Percentiles rank a stretch among this genome's conserved stretches.
These are phyloP conservation scores for Wallemia ichthyophaga DNA, from an alignment of 1,284 basidiomycete genomes.

Conservation along the genomic window DNA sequence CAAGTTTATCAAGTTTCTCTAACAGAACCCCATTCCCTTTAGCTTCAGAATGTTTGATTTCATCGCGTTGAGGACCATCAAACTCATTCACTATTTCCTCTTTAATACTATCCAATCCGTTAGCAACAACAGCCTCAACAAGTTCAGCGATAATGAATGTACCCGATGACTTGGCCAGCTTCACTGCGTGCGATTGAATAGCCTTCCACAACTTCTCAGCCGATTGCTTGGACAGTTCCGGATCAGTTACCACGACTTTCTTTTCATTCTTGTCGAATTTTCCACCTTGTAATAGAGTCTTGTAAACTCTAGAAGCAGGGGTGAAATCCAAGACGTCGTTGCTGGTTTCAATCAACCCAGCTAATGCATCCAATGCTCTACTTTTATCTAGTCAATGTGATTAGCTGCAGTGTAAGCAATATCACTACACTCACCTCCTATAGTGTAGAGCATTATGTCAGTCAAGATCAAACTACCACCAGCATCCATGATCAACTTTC, in stretches of 20 bases:
- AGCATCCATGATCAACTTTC: slow-evolving; percentile 32
- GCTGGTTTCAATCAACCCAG: slow-evolving; percentile 15
- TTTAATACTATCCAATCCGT: slow-evolving; percentile 18
- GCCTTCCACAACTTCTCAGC: slow-evolving; percentile 29
- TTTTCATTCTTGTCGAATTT: slow-evolving; percentile 33
- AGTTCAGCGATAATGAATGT: slow-evolving; percentile 50
- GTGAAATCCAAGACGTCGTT: slow-evolving; percentile 45
- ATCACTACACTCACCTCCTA: slow-evolving; percentile 29
- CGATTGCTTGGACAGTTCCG: slow-evolving; percentile 21
- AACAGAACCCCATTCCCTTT: slow-evolving; percentile 15
- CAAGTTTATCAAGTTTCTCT: slow-evolving; percentile 12
- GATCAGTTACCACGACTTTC: slow-evolving; percentile 20
- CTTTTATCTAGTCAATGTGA: slow-evolving; percentile 1
- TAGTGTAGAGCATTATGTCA: slow-evolving; percentile 49
- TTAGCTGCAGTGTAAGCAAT: slow-evolving; percentile 1
- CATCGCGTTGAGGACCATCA: slow-evolving; percentile 16
- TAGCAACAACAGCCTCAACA: slow-evolving; percentile 26
- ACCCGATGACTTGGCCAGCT: slow-evolving; percentile 32
- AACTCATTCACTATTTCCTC: slow-evolving; percentile 28
- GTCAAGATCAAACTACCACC: slow-evolving; percentile 41
- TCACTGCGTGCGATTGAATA: slow-evolving; percentile 24
- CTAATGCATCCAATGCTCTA: slow-evolving; percentile 21
- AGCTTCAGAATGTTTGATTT: slow-evolving; percentile 11
- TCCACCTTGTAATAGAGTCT: slow-evolving; percentile 59
- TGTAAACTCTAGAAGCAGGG: slow-evolving; percentile 49